phyloP scores from a whole-genome alignment of 129 eudicot species.

The Smallanthus sonchifolius region DNA sequence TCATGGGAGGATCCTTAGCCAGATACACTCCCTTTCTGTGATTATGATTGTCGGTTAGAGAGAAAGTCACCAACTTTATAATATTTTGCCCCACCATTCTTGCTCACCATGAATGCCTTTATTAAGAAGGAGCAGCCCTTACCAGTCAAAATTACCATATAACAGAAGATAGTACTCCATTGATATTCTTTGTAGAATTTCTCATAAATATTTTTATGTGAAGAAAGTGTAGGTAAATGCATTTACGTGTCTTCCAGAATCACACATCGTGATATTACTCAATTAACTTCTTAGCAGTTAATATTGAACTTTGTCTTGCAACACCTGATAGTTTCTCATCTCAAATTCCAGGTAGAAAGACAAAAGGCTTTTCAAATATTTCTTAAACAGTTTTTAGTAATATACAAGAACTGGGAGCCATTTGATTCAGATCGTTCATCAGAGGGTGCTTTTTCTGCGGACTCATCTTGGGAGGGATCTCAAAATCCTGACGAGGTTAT shows the following conservation, averaged over 20 bases:
- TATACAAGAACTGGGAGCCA: conserved; percentile 83
- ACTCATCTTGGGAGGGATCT: conserved; percentile 27
- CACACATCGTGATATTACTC: conserved; percentile 12
- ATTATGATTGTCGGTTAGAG: conserved; percentile 6
- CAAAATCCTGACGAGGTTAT: conserved; percentile 44
- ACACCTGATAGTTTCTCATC: not conserved
- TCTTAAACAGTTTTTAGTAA: conserved; percentile 76
- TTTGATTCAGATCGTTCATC: conserved; percentile 38
- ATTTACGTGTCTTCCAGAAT: not conserved
- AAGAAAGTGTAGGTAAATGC: not conserved
- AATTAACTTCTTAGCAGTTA: not conserved
- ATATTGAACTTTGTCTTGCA: conserved; percentile 6
- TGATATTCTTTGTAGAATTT: not conserved
- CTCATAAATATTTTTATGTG: not conserved
- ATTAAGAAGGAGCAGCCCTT: not conserved
- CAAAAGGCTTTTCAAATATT: conserved; percentile 58
- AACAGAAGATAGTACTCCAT: conserved; percentile 6
- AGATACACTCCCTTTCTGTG: not conserved
- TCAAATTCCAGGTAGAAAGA: conserved; percentile 61
- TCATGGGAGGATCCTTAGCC: conserved; percentile 12
- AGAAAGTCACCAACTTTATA: conserved; percentile 3
- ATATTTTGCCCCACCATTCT: conserved; percentile 1
- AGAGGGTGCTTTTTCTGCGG: conserved; percentile 35
- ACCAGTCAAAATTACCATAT: not conserved
- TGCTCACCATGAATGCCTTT: not conserved